phyloP scores from a whole-genome alignment of 2,329 filamentous ascomycete species.

The Aspergillus udagawae region DNA sequence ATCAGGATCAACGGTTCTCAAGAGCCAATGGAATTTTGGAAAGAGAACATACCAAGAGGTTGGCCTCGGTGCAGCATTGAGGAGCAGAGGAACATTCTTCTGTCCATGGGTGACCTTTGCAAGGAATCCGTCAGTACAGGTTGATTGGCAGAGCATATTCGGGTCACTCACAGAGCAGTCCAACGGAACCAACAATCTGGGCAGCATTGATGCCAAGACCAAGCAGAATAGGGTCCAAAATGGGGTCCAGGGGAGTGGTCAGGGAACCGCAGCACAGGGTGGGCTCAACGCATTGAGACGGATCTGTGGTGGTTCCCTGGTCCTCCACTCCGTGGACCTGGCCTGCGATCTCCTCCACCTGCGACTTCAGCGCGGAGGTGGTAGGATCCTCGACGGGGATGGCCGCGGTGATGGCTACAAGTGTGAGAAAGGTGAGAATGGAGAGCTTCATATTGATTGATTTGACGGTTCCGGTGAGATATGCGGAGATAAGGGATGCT shows the following conservation, averaged over 20 bases:
- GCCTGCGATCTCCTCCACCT: conserved; percentile 12
- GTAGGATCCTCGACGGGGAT: conserved; percentile 11
- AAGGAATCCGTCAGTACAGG: conserved; percentile 1
- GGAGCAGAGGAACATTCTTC: conserved; percentile 16
- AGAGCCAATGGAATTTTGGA: neutral
- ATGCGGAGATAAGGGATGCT: neutral
- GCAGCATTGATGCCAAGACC: conserved; percentile 20
- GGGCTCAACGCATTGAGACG: conserved; percentile 16
- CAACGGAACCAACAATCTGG: conserved; percentile 24
- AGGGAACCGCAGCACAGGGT: conserved; percentile 27
- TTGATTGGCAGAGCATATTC: neutral
- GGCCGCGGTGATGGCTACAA: conserved; percentile 27
- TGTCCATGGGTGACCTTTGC: conserved; percentile 22
- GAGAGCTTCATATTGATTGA: conserved; percentile 22
- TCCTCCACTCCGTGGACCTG: conserved; percentile 8
- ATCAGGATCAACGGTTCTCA: neutral
- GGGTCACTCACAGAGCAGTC: conserved; percentile 22
- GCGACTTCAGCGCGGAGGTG: conserved; percentile 8
- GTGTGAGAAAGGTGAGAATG: conserved; percentile 26
- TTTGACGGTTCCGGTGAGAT: conserved; percentile 7
- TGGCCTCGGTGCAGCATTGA: conserved; percentile 29
- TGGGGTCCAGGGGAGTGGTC: conserved; percentile 25
- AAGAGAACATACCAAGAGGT: conserved; percentile 22
- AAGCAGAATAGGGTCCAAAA: conserved; percentile 23
- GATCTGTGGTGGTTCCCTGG: conserved; percentile 4